Evolutionary conservation across 2,329 filamentous ascomycete genomes (phyloP).

Genomic region (Aureobasidium zeae): DNA sequence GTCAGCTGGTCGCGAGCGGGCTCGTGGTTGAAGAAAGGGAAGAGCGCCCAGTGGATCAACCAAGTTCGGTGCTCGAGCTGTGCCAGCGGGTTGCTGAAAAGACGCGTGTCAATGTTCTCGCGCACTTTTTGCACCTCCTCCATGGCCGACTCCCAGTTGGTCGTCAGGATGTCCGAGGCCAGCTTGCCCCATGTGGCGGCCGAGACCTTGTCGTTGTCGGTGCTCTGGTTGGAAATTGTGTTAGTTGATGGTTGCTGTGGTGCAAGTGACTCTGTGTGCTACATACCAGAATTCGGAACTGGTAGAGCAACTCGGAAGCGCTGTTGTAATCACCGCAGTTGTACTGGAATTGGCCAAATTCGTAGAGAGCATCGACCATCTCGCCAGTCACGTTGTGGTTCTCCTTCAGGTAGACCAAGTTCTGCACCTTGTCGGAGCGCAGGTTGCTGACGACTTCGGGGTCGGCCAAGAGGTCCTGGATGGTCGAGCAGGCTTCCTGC

Average conservation of each 20-base stretch:
- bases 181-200: constrained; percentile 97
- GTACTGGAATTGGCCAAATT: constrained; percentile 96
- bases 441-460: constrained; percentile 86
- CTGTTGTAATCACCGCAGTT: constrained; percentile 89
- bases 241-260: constrained; percentile 10
- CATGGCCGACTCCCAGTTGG: constrained; percentile 89
- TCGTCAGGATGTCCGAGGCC: constrained; percentile 86
- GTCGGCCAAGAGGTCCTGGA: constrained; percentile 75
- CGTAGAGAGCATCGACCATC: constrained; percentile 92
- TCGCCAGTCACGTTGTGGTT: constrained; percentile 88
- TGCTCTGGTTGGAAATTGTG: constrained; percentile 50
- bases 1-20: constrained; percentile 80
- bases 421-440: constrained; percentile 93
- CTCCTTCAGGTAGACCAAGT: constrained; percentile 96
- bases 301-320: constrained; percentile 87
- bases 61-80: constrained; percentile 95
- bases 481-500: constrained; percentile 80
- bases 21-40: constrained; percentile 98
- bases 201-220: constrained; percentile 94
- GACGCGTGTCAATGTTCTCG: constrained; percentile 84
- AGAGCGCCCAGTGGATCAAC: constrained; percentile 96
- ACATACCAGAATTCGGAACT: constrained; percentile 75
- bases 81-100: constrained; percentile 91
- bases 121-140: constrained; percentile 86
- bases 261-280: no score